A percentile compares a stretch with the other conserved stretches of the same genome.
Evolutionary conservation across 805 yeast species (phyloP).

Genomic region (Kazachstania bromeliacearum): DNA sequence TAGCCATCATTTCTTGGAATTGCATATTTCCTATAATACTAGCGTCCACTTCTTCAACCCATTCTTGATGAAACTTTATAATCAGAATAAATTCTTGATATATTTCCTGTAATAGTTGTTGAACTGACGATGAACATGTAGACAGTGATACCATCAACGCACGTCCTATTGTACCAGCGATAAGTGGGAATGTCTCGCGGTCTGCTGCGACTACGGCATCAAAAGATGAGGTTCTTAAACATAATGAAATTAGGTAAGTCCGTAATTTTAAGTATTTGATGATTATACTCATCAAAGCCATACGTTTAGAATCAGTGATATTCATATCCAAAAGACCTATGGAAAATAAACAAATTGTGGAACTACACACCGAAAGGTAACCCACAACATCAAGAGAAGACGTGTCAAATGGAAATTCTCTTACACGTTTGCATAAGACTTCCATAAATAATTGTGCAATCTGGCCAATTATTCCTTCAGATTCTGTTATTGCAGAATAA

Average conservation of each 20-base stretch:
- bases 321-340: slow-evolving; percentile 27
- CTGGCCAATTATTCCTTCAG: slow-evolving; percentile 28
- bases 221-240: slow-evolving; percentile 20
- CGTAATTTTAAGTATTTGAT: slow-evolving; percentile 34
- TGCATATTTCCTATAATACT: slow-evolving; percentile 26
- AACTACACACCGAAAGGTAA: slow-evolving; percentile 28
- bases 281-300: slow-evolving; percentile 32
- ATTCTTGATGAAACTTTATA: slow-evolving; percentile 21
- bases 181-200: slow-evolving; percentile 22
- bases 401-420: slow-evolving; percentile 18
- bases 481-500: slow-evolving; percentile 31
- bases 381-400: slow-evolving; percentile 28
- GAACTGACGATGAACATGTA: slow-evolving; percentile 42
- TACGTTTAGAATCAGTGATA: slow-evolving; percentile 25
- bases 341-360: slow-evolving; percentile 32
- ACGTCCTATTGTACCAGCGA: slow-evolving; percentile 39
- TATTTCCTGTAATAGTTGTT: slow-evolving; percentile 38
- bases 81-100: slow-evolving; percentile 24
- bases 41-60: slow-evolving; percentile 16
- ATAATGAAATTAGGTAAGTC: slow-evolving; percentile 20
- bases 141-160: slow-evolving; percentile 43
- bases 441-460: slow-evolving; percentile 33
- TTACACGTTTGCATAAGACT: slow-evolving; percentile 21
- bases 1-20: slow-evolving; percentile 36
- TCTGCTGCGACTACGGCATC: slow-evolving; percentile 21